Percentiles rank a stretch among this genome's conserved stretches.
Evolutionary conservation across 306 rosid species (phyloP).

Genomic region (Gastrolobium bilobum): DNA sequence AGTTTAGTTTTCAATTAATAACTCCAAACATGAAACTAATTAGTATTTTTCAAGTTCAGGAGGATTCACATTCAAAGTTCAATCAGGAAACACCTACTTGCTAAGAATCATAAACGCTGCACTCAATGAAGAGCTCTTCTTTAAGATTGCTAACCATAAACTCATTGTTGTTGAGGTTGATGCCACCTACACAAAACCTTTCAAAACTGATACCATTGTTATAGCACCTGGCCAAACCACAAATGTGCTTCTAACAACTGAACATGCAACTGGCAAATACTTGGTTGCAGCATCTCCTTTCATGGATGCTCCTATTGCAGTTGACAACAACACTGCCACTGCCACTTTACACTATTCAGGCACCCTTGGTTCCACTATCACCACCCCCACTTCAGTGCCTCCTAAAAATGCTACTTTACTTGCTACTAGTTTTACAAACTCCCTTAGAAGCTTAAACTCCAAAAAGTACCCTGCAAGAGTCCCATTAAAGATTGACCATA

Average conservation of each 20-base stretch:
- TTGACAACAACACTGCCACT: slow-evolving; percentile 68
- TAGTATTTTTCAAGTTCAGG: slow-evolving; percentile 32
- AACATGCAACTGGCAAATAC: slow-evolving; percentile 58
- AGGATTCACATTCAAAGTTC: slow-evolving; percentile 57
- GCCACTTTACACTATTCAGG: slow-evolving; percentile 65
- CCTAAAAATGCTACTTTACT: slow-evolving; percentile 66
- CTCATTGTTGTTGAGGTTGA: slow-evolving; percentile 75
- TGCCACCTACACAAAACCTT: slow-evolving; percentile 76
- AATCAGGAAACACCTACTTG: slow-evolving; percentile 61
- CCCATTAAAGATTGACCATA: slow-evolving; percentile 67
- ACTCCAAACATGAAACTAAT: background rate
- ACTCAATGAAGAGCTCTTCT: slow-evolving; percentile 76
- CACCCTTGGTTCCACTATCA: slow-evolving; percentile 50
- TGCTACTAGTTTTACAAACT: slow-evolving; percentile 58
- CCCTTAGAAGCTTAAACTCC: slow-evolving; percentile 72
- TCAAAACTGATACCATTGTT: slow-evolving; percentile 57
- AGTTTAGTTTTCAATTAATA: background rate
- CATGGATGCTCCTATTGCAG: slow-evolving; percentile 66
- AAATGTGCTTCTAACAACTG: slow-evolving; percentile 58
- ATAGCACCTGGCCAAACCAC: slow-evolving; percentile 84
- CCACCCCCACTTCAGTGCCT: slow-evolving; percentile 58
- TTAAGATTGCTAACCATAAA: slow-evolving; percentile 71
- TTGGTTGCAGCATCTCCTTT: slow-evolving; percentile 68
- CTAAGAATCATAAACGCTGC: slow-evolving; percentile 76
- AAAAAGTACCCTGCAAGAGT: slow-evolving; percentile 62